Percentiles rank a stretch among this genome's conserved stretches.
Evolutionary conservation across 805 yeast genomes (phyloP).

Genomic region (Dipodascus albidus): DNA sequence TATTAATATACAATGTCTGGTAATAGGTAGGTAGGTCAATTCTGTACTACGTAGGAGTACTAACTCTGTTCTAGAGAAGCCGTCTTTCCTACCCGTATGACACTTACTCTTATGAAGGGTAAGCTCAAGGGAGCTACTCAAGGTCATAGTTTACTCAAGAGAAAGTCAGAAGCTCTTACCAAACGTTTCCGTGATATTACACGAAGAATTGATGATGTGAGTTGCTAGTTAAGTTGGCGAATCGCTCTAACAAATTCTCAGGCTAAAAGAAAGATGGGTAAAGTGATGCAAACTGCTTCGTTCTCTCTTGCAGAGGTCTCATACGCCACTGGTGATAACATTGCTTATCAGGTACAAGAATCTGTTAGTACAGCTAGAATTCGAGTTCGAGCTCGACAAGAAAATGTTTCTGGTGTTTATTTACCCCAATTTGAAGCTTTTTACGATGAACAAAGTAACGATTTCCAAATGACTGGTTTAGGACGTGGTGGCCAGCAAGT

Average conservation of each 20-base stretch:
- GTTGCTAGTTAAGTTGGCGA: slow-evolving; percentile 6
- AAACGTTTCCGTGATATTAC: slow-evolving; percentile 95
- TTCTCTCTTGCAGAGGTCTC: slow-evolving; percentile 95
- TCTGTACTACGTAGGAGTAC: slow-evolving; percentile 3
- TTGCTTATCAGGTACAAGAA: slow-evolving; percentile 92
- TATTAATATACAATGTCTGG: slow-evolving; percentile 37
- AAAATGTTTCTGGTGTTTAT: slow-evolving; percentile 91
- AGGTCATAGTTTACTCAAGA: slow-evolving; percentile 85
- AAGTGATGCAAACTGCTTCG: slow-evolving; percentile 97
- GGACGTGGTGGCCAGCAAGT: slow-evolving; percentile 99
- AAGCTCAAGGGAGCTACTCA: slow-evolving; percentile 96
- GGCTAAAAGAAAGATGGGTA: slow-evolving; percentile 93
- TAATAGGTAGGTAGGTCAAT: slow-evolving; percentile 29
- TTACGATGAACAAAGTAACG: slow-evolving; percentile 76
- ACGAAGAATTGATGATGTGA: slow-evolving; percentile 73
- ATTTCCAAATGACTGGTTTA: slow-evolving; percentile 90
- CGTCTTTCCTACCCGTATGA: slow-evolving; percentile 97
- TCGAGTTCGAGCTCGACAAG: slow-evolving; percentile 84
- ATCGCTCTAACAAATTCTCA: slow-evolving; percentile 6
- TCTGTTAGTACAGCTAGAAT: slow-evolving; percentile 80
- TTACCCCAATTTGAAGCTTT: slow-evolving; percentile 86
- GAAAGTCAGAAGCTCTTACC: slow-evolving; percentile 95
- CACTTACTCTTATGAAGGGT: slow-evolving; percentile 86
- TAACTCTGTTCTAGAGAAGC: slow-evolving; percentile 52
- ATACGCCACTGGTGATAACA: slow-evolving; percentile 94